phyloP scores from a whole-genome alignment of 2,329 filamentous ascomycete species.

The Paraconiothyrium brasiliense region DNA sequence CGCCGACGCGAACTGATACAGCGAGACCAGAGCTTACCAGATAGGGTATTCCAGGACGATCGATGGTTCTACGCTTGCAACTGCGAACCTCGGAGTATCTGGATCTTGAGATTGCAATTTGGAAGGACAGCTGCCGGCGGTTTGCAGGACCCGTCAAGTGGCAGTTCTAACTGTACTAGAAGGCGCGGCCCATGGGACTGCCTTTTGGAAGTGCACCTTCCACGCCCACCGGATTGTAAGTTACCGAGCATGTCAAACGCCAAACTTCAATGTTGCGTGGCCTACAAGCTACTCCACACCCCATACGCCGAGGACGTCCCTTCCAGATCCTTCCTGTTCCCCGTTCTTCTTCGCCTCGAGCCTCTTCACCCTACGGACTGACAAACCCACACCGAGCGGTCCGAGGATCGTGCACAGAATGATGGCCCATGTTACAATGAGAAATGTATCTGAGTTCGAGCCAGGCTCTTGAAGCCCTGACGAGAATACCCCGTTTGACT shows the following conservation, averaged over 20 bases:
- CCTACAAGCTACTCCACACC: conserved; percentile 45
- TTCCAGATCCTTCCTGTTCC: conserved; percentile 41
- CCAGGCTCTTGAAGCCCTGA: conserved; percentile 20
- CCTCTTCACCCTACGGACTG: conserved; percentile 58
- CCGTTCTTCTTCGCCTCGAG: conserved; percentile 49
- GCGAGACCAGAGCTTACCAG: background rate
- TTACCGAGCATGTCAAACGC: conserved; percentile 3
- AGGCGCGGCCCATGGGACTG: background rate
- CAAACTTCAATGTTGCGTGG: background rate
- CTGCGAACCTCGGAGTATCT: background rate
- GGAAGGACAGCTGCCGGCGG: background rate
- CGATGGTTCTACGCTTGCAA: background rate
- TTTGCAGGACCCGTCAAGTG: background rate
- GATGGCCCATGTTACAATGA: conserved; percentile 66
- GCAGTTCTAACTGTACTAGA: background rate
- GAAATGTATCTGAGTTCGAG: conserved; percentile 58
- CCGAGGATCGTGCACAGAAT: conserved; percentile 66
- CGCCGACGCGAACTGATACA: background rate
- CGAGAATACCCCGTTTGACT: conserved; percentile 62
- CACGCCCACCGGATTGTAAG: background rate
- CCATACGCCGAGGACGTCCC: conserved; percentile 57
- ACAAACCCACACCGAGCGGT: conserved; percentile 61
- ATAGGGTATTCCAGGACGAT: background rate
- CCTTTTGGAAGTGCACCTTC: background rate
- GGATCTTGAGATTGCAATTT: background rate